Conservation (phyloP, 108 stramenopile species). For the Cyclotella sp. region DNA sequence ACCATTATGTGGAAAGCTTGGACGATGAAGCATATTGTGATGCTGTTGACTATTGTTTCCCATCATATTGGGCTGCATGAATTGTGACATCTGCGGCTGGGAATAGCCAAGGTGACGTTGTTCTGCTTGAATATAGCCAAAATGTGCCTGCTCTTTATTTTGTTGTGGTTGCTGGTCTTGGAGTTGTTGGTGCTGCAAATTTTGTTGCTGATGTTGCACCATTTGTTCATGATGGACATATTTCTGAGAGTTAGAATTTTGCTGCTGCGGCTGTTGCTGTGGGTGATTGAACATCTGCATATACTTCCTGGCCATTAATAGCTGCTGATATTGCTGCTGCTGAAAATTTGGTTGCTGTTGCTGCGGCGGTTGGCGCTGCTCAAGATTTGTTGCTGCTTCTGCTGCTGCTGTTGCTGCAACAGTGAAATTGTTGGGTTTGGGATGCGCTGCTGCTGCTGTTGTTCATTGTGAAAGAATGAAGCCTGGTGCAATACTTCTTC, state of each 20-base stretch:
- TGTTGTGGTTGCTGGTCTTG: background rate
- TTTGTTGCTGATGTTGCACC: constrained; percentile 1
- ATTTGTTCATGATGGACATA: no score
- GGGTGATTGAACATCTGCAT: background rate
- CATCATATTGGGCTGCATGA: constrained; percentile 8
- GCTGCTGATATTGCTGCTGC: no score
- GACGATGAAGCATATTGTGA: constrained; percentile 3
- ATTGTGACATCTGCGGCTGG: constrained; percentile 5
- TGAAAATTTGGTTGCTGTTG: constrained; percentile 20
- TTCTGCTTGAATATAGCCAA: background rate
- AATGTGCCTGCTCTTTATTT: background rate
- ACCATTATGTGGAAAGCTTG: background rate
- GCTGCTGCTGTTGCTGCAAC: constrained; percentile 15
- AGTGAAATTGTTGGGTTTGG: background rate
- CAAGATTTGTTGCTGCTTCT: constrained; percentile 9
- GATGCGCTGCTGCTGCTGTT: background rate
- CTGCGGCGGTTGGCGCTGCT: constrained; percentile 16
- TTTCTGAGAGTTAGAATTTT: no score
- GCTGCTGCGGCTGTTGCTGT: no score
- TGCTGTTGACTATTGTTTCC: constrained; percentile 8
- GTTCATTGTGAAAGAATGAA: background rate
- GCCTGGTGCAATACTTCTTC: no score
- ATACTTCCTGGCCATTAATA: no score
- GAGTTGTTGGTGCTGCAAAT: background rate
- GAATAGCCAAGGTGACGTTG: background rate